These are phyloP conservation scores for Dorcoceras hygrometricum DNA, from an alignment of 257 asterid genomes.

Conservation along the genomic window DNA sequence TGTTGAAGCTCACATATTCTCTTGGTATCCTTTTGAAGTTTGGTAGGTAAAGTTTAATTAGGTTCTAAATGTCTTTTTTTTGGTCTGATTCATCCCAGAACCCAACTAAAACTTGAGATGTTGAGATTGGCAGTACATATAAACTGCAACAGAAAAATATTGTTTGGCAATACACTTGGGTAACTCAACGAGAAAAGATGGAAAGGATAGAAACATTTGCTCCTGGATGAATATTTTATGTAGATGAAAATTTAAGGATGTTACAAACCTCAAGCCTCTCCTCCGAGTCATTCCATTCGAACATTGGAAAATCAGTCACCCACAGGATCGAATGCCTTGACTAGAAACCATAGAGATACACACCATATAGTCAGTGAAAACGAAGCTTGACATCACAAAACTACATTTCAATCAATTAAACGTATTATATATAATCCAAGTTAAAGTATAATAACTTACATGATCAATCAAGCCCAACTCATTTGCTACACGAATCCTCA, in stretches of 20 bases:
- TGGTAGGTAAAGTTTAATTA: conserved; percentile 1
- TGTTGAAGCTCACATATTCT: not conserved
- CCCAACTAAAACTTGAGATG: not conserved
- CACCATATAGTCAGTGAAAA: conserved; percentile 22
- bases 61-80: not conserved
- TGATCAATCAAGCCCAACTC: conserved; percentile 76
- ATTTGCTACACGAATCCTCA: conserved; percentile 66
- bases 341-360: conserved; percentile 39
- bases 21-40: not conserved
- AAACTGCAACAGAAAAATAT: not conserved
- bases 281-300: conserved; percentile 92
- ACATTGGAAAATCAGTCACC: conserved; percentile 99
- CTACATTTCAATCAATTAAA: not conserved
- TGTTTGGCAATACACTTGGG: not conserved
- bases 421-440: conserved; percentile 3
- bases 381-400: conserved; percentile 4
- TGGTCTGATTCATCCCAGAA: not conserved
- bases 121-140: not conserved
- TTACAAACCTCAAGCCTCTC: conserved; percentile 85
- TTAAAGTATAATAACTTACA: conserved; percentile 46
- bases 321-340: conserved; percentile 84
- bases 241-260: conserved; percentile 6
- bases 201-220: not conserved
- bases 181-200: not conserved
- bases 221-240: conserved; percentile 15